Evolutionary conservation across 1,284 basidiomycete genomes (phyloP).

Genomic region (Moesziomyces parantarcticus): DNA sequence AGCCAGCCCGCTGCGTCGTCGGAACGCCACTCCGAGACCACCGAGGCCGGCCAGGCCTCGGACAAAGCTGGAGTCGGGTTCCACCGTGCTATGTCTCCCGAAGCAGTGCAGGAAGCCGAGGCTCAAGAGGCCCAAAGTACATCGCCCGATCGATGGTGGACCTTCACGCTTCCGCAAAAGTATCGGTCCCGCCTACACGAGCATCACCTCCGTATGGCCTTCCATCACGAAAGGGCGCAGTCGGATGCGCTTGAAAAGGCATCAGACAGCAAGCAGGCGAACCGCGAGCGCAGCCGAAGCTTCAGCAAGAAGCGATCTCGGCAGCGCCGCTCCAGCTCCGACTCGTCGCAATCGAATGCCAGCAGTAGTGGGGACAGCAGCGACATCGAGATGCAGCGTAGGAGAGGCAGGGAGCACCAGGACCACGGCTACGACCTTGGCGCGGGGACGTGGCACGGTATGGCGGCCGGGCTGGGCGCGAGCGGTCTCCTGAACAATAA

Average conservation of each 20-base stretch:
- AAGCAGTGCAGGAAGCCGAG: conserved; percentile 29
- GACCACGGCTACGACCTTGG: conserved; percentile 38
- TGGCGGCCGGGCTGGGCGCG: conserved; percentile 42
- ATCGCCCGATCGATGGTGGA: conserved; percentile 54
- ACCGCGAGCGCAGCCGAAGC: conserved; percentile 6
- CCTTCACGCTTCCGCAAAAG: conserved; percentile 58
- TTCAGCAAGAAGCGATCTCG: conserved; percentile 18
- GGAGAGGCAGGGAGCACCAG: conserved; percentile 12
- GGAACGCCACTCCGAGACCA: conserved; percentile 13
- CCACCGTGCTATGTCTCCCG: conserved; percentile 19
- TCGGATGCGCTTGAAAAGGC: conserved; percentile 23
- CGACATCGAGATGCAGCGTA: conserved; percentile 43
- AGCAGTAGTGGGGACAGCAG: conserved; percentile 30
- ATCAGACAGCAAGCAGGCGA: conserved; percentile 5
- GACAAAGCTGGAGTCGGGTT: conserved; percentile 17
- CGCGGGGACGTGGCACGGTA: conserved; percentile 23
- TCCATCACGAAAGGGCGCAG: conserved; percentile 32
- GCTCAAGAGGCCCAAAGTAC: conserved; percentile 30
- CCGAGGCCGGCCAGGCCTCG: conserved; percentile 9
- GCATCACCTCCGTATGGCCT: conserved; percentile 50
- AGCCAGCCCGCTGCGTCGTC: conserved; percentile 15
- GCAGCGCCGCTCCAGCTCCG: conserved; percentile 23
- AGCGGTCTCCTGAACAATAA: conserved; percentile 46
- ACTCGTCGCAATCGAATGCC: conserved; percentile 23
- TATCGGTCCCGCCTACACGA: conserved; percentile 53